Percentiles rank a stretch among this genome's conserved stretches.
phyloP scores from a whole-genome alignment of 805 yeast species.

The Teunomyces funiuensis region DNA sequence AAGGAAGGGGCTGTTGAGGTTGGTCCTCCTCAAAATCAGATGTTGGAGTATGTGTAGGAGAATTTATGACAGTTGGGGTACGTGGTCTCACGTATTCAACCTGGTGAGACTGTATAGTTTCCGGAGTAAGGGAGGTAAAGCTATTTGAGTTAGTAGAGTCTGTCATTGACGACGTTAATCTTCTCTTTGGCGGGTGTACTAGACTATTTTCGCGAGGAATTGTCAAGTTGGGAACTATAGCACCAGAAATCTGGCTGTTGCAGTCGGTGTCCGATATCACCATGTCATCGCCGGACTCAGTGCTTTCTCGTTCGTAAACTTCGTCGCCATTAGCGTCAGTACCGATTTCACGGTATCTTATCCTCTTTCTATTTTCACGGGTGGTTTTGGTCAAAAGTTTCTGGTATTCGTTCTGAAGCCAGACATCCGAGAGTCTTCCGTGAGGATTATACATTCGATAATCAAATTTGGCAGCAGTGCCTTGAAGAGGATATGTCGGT shows the following conservation, averaged over 20 bases:
- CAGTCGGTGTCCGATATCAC: slow-evolving; percentile 35
- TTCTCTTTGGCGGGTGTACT: slow-evolving; percentile 39
- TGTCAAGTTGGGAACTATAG: slow-evolving; percentile 10
- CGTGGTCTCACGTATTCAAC: slow-evolving; percentile 15
- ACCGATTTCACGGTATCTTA: slow-evolving; percentile 9
- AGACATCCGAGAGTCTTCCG: slow-evolving; percentile 31
- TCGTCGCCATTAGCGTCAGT: slow-evolving; percentile 15
- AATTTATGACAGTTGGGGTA: slow-evolving; percentile 29
- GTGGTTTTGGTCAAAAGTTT: slow-evolving; percentile 20
- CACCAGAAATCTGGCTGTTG: slow-evolving; percentile 20
- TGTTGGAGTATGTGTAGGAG: slow-evolving; percentile 35
- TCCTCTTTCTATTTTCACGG: slow-evolving; percentile 27
- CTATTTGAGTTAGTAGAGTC: slow-evolving; percentile 4
- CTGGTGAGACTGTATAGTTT: slow-evolving; percentile 2
- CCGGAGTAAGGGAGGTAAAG: background rate
- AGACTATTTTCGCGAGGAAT: slow-evolving; percentile 16
- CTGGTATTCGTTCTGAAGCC: slow-evolving; percentile 31
- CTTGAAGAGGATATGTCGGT: slow-evolving; percentile 34
- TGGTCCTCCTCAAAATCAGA: slow-evolving; percentile 34
- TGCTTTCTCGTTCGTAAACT: slow-evolving; percentile 13
- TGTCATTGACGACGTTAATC: slow-evolving; percentile 20
- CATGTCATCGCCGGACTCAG: slow-evolving; percentile 35
- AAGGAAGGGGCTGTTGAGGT: slow-evolving; percentile 58
- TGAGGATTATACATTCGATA: slow-evolving; percentile 29
- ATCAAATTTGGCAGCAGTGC: slow-evolving; percentile 29